Evolutionary conservation across 2,329 filamentous ascomycete species (phyloP), one percentile per base, ranked within the genome.

Genomic region (Colletotrichum nymphaeae): DNA sequence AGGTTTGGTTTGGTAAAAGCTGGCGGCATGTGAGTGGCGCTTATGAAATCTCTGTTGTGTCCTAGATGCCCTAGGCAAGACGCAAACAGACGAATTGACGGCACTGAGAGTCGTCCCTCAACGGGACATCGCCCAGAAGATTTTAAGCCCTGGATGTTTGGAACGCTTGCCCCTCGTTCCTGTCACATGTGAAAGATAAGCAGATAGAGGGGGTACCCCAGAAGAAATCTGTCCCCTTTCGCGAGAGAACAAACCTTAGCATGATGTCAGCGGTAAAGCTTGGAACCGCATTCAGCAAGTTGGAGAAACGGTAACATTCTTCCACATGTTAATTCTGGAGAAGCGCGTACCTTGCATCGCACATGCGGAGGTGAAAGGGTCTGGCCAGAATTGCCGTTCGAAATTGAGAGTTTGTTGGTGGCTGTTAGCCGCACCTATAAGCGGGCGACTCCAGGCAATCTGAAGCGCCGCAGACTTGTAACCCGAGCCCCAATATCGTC

Each of bases 121-220:
- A 6, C 4, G 24, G 22, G 35, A 30, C 37, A 65, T 49, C 28
- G 55, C 60, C 60, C 56, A 56, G 22, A 28, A 53, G 49, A 63
- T 68, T 60, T 69, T 16, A 24, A 57, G 19, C 42, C 63, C 59
- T 72, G 63, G 24, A 55, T 59, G 42, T 74, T 53, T 52, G 57
- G 42, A 67, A 58, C 46, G 55, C 69, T 53, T 58, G 32, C 66
- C 57, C 69, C 64, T 69, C 66, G 32, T 65, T 59, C 28, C 65
- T 28, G 32, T 74, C 73, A 75, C 73, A 75, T 75, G 73, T 71
- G 46, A 74, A 69, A 68, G 69, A 73, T 73, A 69, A 69, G 60
- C 24, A 42, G 60, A 49, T 49, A 42, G 46, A 32, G 63, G 62
- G 70, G 62, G 53, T 49, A 67, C 59, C 67, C 68, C 66, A 67